Conservation (phyloP, 2,329 filamentous ascomycete species). For the Trichoderma aggressivum region DNA sequence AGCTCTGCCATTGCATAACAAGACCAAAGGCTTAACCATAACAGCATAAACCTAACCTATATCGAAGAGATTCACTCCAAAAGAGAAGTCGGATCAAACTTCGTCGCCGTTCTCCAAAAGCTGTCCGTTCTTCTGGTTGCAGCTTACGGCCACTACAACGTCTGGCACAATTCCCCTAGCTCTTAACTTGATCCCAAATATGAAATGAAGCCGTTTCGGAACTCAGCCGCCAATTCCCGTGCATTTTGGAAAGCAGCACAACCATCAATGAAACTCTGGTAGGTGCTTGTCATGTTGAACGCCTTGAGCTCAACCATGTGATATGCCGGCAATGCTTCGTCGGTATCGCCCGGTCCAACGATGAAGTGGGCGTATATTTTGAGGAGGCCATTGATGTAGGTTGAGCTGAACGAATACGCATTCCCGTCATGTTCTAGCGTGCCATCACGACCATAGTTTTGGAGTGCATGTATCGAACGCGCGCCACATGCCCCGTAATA, state of each 20-base stretch:
- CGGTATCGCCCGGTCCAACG: not conserved
- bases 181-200: too few species aligned
- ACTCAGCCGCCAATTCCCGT: not conserved
- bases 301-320: not conserved
- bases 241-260: not conserved
- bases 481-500: not conserved
- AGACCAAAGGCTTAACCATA: too few species aligned
- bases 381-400: not conserved
- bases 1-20: too few species aligned
- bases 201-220: not conserved
- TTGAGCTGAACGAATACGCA: not conserved
- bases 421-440: not conserved
- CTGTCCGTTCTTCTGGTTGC: too few species aligned
- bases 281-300: not conserved
- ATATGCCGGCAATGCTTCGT: not conserved
- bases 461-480: not conserved
- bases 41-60: too few species aligned
- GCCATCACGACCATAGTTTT: not conserved
- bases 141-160: too few species aligned
- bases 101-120: too few species aligned
- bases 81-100: too few species aligned
- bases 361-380: not conserved
- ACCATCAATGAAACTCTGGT: not conserved
- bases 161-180: too few species aligned
- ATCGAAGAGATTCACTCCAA: too few species aligned